Base-by-base conservation (phyloP, 495 filamentous ascomycete species). In the Penicillium robsamsonii region DNA sequence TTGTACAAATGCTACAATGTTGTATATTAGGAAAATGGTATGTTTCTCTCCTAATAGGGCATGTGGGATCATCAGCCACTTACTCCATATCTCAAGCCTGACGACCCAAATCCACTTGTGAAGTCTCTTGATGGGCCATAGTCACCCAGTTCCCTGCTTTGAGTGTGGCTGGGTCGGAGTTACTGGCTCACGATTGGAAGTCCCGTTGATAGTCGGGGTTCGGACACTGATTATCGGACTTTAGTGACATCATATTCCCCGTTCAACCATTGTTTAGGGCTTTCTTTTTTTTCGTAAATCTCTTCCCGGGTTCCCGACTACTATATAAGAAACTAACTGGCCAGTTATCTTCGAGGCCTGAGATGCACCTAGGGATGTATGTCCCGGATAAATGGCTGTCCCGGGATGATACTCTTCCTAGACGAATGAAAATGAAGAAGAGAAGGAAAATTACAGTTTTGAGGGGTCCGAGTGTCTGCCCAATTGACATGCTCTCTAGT, bases 181-280 rank as follows among this genome's bases (percentile, higher is more conserved):
- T 37, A 5, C 33, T 37, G 33, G 2, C 35, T 17, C 35, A n/a
- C 33, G 13, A 37, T 38, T 38, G 35, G 33, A 35, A 38, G 35
- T 38, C 35, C 35, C 35, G 15, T 12, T 13, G 31, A 5, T 38
- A 13, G 29, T 18, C 29, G 46, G 29, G 10, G 31, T 22, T 46
- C 17, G 17, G 25, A 48, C 29, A 15, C 7, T n/a, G 10, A 41
- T 29, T 42, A 30, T 30, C 30, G 10, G 25, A 22, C 7, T 50
- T 46, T 55, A 55, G 43, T 58, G 59, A 62, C 44, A 58, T 58
- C 59, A 62, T 59, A 38, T 40, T 33, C 47, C 29, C 17, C 12
- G 29, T 22, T 18, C 46, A 22, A 13, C 5, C 20, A 11, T 25
- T 15, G 6, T 22, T 24, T 38, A 38, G 35, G 35, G 35, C 35